Percentiles rank a stretch among this genome's conserved stretches.
Evolutionary conservation across 78 protist species (phyloP).

Genomic region (Protostelium mycophagum): DNA sequence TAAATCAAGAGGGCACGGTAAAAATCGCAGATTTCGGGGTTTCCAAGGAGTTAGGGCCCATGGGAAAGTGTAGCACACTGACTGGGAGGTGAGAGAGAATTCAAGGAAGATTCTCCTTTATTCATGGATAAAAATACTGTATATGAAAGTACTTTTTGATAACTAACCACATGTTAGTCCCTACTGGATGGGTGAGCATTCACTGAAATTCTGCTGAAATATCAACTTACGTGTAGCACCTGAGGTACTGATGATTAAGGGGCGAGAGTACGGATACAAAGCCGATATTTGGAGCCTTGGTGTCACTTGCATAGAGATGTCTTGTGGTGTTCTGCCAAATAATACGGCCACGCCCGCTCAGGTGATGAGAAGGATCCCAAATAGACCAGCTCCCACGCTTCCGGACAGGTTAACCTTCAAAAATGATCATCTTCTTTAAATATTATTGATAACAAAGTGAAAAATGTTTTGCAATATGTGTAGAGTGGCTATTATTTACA

Average conservation of each 20-base stretch:
- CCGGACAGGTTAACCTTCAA: constrained; percentile 37
- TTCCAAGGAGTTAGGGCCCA: constrained; percentile 14
- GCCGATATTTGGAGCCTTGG: constrained; percentile 88
- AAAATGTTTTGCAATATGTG: background rate
- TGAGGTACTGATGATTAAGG: constrained; percentile 9
- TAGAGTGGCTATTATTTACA: background rate
- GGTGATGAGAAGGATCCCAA: constrained; percentile 52
- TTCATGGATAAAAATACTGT: no score
- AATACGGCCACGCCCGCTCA: constrained; percentile 36
- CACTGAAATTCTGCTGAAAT: no score
- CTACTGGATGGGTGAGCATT: constrained; percentile 46
- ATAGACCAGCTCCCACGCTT: constrained; percentile 64
- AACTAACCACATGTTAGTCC: background rate
- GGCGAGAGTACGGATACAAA: background rate
- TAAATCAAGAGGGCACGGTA: constrained; percentile 37
- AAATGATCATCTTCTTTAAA: constrained; percentile 76
- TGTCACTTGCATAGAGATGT: constrained; percentile 83
- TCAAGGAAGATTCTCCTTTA: no score
- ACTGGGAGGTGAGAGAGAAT: constrained; percentile 31
- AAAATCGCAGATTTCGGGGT: constrained; percentile 73
- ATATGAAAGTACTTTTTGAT: no score
- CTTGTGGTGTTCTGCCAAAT: constrained; percentile 48
- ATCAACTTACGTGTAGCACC: constrained; percentile 91
- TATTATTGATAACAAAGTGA: constrained; percentile 80
- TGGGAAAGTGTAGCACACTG: background rate